Evolutionary conservation across 441 rosid genomes (phyloP).

Genomic region (Eruca vesicaria): DNA sequence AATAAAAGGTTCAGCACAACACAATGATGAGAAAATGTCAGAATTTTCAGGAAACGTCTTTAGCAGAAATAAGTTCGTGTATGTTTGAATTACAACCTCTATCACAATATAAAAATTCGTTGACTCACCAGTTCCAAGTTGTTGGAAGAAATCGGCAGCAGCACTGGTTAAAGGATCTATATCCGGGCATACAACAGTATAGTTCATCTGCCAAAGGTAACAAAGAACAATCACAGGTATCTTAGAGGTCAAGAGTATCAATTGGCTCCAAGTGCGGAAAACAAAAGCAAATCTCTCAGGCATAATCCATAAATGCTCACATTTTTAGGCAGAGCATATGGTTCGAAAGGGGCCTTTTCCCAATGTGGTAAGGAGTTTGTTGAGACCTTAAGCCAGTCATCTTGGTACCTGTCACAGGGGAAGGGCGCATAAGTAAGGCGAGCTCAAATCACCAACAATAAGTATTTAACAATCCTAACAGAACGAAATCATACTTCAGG

Average conservation of each 20-base stretch:
- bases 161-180: slow-evolving; percentile 94
- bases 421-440: slow-evolving; percentile 1
- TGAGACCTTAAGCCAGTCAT: slow-evolving; percentile 98
- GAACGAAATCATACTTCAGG: neutral
- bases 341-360: slow-evolving; percentile 99
- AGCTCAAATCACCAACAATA: no score
- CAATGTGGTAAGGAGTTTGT: slow-evolving; percentile 82
- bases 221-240: slow-evolving; percentile 13
- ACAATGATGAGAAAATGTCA: slow-evolving; percentile 10
- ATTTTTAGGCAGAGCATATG: slow-evolving; percentile 86
- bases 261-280: neutral
- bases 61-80: slow-evolving; percentile 6
- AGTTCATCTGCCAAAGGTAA: slow-evolving; percentile 67
- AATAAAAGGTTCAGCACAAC: slow-evolving; percentile 17
- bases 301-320: slow-evolving; percentile 45
- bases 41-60: neutral
- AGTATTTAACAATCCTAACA: neutral
- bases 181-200: slow-evolving; percentile 93
- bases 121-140: slow-evolving; percentile 93
- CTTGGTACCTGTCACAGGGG: slow-evolving; percentile 80
- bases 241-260: slow-evolving; percentile 5
- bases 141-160: slow-evolving; percentile 97
- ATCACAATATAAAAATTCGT: slow-evolving; percentile 6
- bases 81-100: neutral
- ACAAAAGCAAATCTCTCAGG: slow-evolving; percentile 28